phyloP scores from a whole-genome alignment of 2,329 filamentous ascomycete species.

The Alternaria conjuncta region DNA sequence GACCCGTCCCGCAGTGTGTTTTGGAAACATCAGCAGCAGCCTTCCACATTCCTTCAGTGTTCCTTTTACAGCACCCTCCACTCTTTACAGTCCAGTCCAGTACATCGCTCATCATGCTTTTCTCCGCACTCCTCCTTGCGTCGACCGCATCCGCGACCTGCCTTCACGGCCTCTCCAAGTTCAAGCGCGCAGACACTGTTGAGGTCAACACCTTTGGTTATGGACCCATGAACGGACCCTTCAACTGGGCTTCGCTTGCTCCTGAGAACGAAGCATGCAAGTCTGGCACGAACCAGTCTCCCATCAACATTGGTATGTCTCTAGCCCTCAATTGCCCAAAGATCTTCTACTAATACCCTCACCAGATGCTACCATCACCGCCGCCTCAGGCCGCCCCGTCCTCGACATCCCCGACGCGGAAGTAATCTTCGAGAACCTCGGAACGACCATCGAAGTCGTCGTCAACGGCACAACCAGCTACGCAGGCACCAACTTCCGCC shows the following conservation, averaged over 20 bases:
- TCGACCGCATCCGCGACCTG: constrained; percentile 49
- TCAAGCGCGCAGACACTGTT: constrained; percentile 38
- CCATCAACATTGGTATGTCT: constrained; percentile 59
- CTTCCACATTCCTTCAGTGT: background rate
- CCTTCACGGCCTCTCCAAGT: constrained; percentile 51
- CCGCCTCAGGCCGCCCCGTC: constrained; percentile 36
- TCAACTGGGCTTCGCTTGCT: constrained; percentile 60
- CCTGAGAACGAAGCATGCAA: constrained; percentile 56
- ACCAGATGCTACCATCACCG: constrained; percentile 40
- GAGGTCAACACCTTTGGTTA: constrained; percentile 52
- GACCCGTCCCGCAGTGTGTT: background rate
- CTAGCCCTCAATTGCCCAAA: background rate
- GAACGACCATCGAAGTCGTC: constrained; percentile 64
- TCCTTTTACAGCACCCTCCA: background rate
- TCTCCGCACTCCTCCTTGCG: constrained; percentile 39
- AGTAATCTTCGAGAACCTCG: constrained; percentile 63
- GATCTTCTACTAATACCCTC: constrained; percentile 2
- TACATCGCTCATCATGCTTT: constrained; percentile 36
- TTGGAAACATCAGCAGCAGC: background rate
- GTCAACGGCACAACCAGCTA: constrained; percentile 58
- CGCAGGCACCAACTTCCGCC: constrained; percentile 49
- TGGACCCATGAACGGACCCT: constrained; percentile 54
- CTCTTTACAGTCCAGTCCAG: background rate
- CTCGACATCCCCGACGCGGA: constrained; percentile 52
- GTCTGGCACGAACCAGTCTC: constrained; percentile 60